Evolutionary conservation across 192 early-diverging fungal genomes (phyloP).

Genomic region (Chytriomyces sp.): DNA sequence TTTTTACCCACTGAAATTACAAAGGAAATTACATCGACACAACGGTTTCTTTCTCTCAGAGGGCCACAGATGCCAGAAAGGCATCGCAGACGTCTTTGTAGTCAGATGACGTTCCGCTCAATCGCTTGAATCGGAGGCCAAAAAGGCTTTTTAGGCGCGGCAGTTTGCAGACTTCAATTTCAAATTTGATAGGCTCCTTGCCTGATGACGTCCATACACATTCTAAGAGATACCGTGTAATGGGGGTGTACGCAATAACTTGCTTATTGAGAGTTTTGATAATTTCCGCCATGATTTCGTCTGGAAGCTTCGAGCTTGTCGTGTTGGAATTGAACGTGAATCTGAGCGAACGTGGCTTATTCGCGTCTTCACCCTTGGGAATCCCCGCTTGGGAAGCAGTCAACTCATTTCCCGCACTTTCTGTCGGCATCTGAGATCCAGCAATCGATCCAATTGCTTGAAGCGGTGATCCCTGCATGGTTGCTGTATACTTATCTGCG

Average conservation of each 20-base stretch:
- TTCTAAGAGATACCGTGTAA: slow-evolving; percentile 54
- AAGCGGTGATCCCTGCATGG: background rate
- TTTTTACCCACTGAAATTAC: background rate
- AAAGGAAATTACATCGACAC: background rate
- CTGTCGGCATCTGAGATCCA: background rate
- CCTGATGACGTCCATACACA: slow-evolving; percentile 33
- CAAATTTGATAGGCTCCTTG: slow-evolving; percentile 65
- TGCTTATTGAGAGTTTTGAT: slow-evolving; percentile 36
- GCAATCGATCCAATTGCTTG: background rate
- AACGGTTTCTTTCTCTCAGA: slow-evolving; percentile 50
- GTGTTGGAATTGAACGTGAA: slow-evolving; percentile 71
- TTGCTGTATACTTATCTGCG: background rate
- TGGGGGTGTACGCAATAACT: slow-evolving; percentile 44
- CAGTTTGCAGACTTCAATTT: slow-evolving; percentile 78
- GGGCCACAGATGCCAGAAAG: slow-evolving; percentile 71
- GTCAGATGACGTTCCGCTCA: slow-evolving; percentile 76
- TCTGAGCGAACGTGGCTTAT: slow-evolving; percentile 60
- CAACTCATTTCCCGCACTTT: background rate
- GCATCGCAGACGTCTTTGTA: slow-evolving; percentile 92
- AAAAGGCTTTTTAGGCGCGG: slow-evolving; percentile 78
- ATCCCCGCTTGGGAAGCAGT: slow-evolving; percentile 37
- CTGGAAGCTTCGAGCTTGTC: slow-evolving; percentile 58
- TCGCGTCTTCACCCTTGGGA: slow-evolving; percentile 40
- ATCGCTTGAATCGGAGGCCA: slow-evolving; percentile 84
- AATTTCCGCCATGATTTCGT: slow-evolving; percentile 60